phyloP scores from a whole-genome alignment of 805 yeast genomes.

The Lipomyces orientalis region DNA sequence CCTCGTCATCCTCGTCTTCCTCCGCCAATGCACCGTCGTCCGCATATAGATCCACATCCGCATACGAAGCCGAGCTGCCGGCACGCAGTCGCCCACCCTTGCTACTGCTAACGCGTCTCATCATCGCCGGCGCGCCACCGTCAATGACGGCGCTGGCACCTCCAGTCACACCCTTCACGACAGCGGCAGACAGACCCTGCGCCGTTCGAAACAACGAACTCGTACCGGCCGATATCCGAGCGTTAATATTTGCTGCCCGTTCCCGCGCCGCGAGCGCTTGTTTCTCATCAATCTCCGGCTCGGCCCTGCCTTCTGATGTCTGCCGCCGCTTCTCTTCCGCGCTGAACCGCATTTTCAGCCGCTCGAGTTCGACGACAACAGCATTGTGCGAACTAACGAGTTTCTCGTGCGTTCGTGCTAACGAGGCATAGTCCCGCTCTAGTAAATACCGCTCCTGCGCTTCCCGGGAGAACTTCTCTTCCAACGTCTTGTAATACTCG shows the following conservation, averaged over 20 bases:
- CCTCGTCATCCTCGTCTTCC: constrained; percentile 25
- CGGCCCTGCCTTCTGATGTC: constrained; percentile 5
- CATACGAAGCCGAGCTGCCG: constrained; percentile 23
- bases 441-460: constrained; percentile 36
- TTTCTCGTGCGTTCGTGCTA: constrained; percentile 34
- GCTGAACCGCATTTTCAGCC: constrained; percentile 24
- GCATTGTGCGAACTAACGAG: constrained; percentile 24
- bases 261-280: constrained; percentile 8
- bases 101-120: constrained; percentile 10
- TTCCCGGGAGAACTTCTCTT: constrained; percentile 35
- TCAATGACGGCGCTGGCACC: constrained; percentile 34
- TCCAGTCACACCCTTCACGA: constrained; percentile 35
- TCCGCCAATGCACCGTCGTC: constrained; percentile 23
- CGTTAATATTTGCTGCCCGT: constrained; percentile 19
- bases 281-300: constrained; percentile 13
- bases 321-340: constrained; percentile 32
- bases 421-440: constrained; percentile 31
- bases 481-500: constrained; percentile 26
- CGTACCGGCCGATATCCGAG: constrained; percentile 28
- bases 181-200: constrained; percentile 36
- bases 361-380: constrained; percentile 22
- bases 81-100: constrained; percentile 9
- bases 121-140: constrained; percentile 16
- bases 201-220: constrained; percentile 32
- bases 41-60: constrained; percentile 34